Evolutionary conservation across 176 grass and related monocot genomes (phyloP).

Genomic region (Secale cereale): DNA sequence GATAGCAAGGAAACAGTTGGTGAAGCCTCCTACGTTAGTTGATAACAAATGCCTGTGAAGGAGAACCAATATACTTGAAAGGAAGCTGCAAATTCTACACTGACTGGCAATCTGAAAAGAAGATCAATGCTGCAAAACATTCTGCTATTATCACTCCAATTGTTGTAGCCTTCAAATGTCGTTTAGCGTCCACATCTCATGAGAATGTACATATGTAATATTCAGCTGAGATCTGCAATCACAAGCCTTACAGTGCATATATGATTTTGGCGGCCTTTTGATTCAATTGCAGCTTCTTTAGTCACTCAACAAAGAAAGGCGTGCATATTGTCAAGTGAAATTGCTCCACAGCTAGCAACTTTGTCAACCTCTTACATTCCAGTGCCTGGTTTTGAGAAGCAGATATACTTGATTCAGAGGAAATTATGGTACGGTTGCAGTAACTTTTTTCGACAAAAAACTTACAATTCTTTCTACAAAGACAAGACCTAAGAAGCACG

Average conservation of each 20-base stretch:
- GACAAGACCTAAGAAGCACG: slow-evolving; percentile 97
- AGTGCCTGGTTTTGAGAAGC: slow-evolving; percentile 71
- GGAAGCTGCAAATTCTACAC: slow-evolving; percentile 86
- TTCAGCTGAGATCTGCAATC: slow-evolving; percentile 71
- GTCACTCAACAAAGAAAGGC: slow-evolving; percentile 78
- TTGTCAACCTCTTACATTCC: slow-evolving; percentile 91
- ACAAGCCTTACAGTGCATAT: slow-evolving; percentile 55
- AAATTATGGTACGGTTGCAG: slow-evolving; percentile 50
- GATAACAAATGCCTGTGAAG: slow-evolving; percentile 79
- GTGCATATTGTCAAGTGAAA: slow-evolving; percentile 66
- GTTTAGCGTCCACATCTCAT: slow-evolving; percentile 75
- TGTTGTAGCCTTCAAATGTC: slow-evolving; percentile 90
- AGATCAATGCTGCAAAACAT: slow-evolving; percentile 92
- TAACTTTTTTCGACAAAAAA: slow-evolving; percentile 75
- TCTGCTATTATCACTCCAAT: slow-evolving; percentile 95
- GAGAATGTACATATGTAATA: slow-evolving; percentile 70
- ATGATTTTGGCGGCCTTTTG: slow-evolving; percentile 69
- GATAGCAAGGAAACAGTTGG: slow-evolving; percentile 70
- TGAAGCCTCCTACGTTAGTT: slow-evolving; percentile 68
- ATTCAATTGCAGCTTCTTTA: slow-evolving; percentile 78
- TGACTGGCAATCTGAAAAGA: slow-evolving; percentile 67
- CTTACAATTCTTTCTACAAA: slow-evolving; percentile 88
- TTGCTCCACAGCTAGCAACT: slow-evolving; percentile 73
- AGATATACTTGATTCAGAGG: slow-evolving; percentile 36
- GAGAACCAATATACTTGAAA: slow-evolving; percentile 74